Base-by-base conservation (phyloP, 2,329 filamentous ascomycete species). In the Penicillium sp. region DNA sequence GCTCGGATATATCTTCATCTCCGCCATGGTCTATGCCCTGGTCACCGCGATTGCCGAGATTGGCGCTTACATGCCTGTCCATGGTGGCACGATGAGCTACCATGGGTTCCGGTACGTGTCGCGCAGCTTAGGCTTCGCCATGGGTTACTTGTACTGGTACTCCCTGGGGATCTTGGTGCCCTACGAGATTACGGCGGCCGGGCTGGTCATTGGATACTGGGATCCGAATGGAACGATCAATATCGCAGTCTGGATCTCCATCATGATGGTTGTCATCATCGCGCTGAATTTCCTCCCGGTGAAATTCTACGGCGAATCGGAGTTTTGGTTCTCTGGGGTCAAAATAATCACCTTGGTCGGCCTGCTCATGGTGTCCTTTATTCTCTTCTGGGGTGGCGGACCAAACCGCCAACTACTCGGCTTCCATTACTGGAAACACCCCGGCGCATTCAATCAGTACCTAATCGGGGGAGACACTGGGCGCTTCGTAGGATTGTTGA, bases 141-240 rank as follows among this genome's bases (percentile, higher is more conserved):
- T 69, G 49, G 68, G 68, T 13, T 70, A 68, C 29, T 51, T 68
- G 3, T 74, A 74, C 51, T 75, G 71, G 72, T 75, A 73, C 36
- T 66, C 67, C 1, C 52, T 67, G 33, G 67, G 70, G 0, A 73
- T 76, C 19, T 56, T 72, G 25, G 65, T 75, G 0, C 71, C 69
- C 33, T 75, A 78, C 42, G 82, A 86, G 62, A 80, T 85, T 45
- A 79, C 78, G 0, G 82, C 82, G 6, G 79, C 80, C 9, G 76
- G 77, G 27, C 73, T 84, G n/a, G 71, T 86, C 19, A 80, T 85
- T 44, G 66, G 78, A 44, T 84, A 78, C 57, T 86, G 81, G 81
- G 53, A 65, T 8, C 59, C 65, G 3, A 53, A 55, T 13, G 63
- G 36, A 4, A 50, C 48, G 3, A n/a, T 73, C 33, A 65, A 70